Evolutionary conservation across 2,329 filamentous ascomycete genomes (phyloP).

Genomic region (Elsinoe fawcettii): DNA sequence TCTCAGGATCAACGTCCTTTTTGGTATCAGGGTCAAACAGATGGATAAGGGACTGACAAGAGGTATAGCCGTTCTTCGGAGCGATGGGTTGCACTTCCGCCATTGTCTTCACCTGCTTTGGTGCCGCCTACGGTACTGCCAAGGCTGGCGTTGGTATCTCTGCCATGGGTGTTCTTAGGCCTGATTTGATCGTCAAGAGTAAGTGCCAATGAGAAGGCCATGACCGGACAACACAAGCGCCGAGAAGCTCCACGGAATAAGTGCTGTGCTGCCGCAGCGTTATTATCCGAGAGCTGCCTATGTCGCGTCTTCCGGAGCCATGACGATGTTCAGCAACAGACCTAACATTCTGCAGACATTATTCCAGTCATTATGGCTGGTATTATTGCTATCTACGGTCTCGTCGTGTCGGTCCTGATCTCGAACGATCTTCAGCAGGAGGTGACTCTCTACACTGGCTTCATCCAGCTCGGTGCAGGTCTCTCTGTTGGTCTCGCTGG

Average conservation of each 20-base stretch:
- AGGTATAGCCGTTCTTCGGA: slow-evolving; percentile 77
- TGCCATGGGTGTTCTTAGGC: slow-evolving; percentile 94
- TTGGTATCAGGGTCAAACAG: neutral
- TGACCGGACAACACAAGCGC: no score
- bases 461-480: slow-evolving; percentile 48
- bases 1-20: neutral
- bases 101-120: slow-evolving; percentile 94
- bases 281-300: no score
- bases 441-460: slow-evolving; percentile 42
- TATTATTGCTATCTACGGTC: slow-evolving; percentile 95
- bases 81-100: slow-evolving; percentile 93
- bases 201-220: no score
- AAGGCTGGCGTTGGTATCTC: slow-evolving; percentile 99
- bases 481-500: slow-evolving; percentile 40
- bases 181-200: slow-evolving; percentile 99
- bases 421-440: slow-evolving; percentile 45
- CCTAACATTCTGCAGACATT: slow-evolving; percentile 59
- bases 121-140: slow-evolving; percentile 95
- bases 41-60: slow-evolving; percentile 23
- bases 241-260: no score
- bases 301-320: no score
- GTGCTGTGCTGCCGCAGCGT: no score
- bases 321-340: neutral
- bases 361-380: slow-evolving; percentile 99
- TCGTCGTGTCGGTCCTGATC: slow-evolving; percentile 48